Percentiles rank a stretch among this genome's conserved stretches.
phyloP scores from a whole-genome alignment of 257 asterid genomes.

The Solanum dulcamara region DNA sequence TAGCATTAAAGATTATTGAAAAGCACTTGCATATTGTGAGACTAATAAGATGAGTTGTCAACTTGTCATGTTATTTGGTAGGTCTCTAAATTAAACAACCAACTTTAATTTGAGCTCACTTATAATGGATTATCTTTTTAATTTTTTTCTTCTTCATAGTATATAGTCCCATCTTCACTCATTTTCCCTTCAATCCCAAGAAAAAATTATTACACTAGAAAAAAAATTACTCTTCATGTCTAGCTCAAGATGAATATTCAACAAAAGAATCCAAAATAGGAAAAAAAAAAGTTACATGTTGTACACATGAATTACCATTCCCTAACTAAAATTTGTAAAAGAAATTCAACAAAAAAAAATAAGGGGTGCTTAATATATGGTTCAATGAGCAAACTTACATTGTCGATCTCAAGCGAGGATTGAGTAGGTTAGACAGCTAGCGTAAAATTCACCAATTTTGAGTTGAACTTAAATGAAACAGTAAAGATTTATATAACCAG shows the following conservation, averaged over 20 bases:
- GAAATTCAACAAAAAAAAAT: neutral
- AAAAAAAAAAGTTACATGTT: neutral
- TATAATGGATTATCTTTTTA: neutral
- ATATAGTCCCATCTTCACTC: neutral
- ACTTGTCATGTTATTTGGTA: neutral
- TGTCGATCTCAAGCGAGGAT: neutral
- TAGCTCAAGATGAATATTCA: neutral
- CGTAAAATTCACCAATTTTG: neutral
- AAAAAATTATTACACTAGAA: neutral
- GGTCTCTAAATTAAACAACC: neutral
- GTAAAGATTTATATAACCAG: neutral
- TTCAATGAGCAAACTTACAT: neutral
- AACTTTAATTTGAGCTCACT: neutral
- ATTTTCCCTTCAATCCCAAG: slow-evolving; percentile 11
- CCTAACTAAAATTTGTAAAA: neutral
- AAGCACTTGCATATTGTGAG: neutral
- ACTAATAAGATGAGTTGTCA: neutral
- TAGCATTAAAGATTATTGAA: neutral
- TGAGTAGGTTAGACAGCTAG: neutral
- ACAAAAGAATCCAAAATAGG: neutral
- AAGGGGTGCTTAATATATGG: neutral
- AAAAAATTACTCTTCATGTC: neutral
- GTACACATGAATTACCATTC: neutral
- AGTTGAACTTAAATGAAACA: neutral
- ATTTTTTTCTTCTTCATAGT: neutral